These are phyloP conservation scores for Chaetoceros tenuissimus DNA, from an alignment of 108 stramenopile genomes.

Conservation along the genomic window DNA sequence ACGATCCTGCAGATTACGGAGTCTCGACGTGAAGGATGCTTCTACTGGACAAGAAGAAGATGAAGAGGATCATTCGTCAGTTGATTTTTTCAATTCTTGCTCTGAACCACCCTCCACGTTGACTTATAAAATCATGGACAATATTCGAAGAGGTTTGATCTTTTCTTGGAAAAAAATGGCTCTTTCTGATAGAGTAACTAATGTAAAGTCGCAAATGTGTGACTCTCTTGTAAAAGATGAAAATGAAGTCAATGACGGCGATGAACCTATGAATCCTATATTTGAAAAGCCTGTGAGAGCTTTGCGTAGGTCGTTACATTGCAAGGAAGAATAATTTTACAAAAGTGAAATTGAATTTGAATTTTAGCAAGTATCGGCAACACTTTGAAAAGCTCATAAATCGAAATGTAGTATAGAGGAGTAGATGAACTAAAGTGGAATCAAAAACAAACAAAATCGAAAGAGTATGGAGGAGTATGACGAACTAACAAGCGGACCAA, in stretches of 20 bases:
- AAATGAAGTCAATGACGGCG: not conserved
- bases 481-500: too few species aligned
- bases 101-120: not conserved
- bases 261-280: not conserved
- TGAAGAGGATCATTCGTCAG: not conserved
- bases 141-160: not conserved
- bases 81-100: not conserved
- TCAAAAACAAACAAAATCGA: too few species aligned
- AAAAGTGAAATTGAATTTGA: too few species aligned
- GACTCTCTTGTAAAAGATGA: not conserved
- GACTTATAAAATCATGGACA: not conserved
- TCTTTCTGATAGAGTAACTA: not conserved
- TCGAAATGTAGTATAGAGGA: too few species aligned
- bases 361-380: too few species aligned
- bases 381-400: too few species aligned
- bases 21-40: not conserved
- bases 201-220: not conserved
- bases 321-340: too few species aligned
- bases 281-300: not conserved
- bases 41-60: not conserved
- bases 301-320: not conserved
- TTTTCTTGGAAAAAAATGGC: not conserved
- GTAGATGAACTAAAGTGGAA: too few species aligned
- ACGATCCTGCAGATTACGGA: conserved; percentile 39
- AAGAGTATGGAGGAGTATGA: too few species aligned